A percentile compares a stretch with the other conserved stretches of the same genome.
phyloP scores from a whole-genome alignment of 345 rosid genomes.

The Ceriops decandra region DNA sequence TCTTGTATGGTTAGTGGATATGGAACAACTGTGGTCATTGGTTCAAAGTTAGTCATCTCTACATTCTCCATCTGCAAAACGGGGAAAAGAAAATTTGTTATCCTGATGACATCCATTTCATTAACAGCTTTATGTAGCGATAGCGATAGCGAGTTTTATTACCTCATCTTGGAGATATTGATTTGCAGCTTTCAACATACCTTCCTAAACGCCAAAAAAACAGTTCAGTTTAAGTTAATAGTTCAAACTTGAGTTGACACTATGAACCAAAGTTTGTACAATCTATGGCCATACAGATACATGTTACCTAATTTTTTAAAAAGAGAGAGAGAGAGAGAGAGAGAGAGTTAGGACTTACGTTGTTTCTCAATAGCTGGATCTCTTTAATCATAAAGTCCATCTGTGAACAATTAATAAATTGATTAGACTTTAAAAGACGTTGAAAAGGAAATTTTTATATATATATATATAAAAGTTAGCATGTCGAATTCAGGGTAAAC shows the following conservation, averaged over 20 bases:
- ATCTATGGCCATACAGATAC: neutral
- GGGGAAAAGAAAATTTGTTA: neutral
- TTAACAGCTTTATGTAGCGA: neutral
- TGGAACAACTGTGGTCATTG: slow-evolving; percentile 39
- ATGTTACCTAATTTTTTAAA: too few relatives aligned
- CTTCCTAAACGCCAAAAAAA: slow-evolving; percentile 50
- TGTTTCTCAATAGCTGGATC: slow-evolving; percentile 70
- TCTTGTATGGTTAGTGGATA: slow-evolving; percentile 60
- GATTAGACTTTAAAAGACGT: neutral
- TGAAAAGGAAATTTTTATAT: neutral
- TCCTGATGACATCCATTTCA: neutral
- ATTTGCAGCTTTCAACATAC: slow-evolving; percentile 65
- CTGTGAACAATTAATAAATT: slow-evolving; percentile 28
- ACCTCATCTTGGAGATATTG: slow-evolving; percentile 78
- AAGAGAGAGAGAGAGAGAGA: too few relatives aligned
- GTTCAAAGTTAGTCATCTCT: slow-evolving; percentile 39
- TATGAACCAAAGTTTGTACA: neutral
- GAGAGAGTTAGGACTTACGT: slow-evolving; percentile 32
- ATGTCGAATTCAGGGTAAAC: neutral
- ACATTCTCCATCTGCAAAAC: slow-evolving; percentile 54
- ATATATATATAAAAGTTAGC: neutral
- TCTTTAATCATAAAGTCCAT: slow-evolving; percentile 79
- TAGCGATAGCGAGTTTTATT: neutral
- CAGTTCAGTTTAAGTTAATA: neutral
- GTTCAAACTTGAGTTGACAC: neutral